Percentiles rank a stretch among this genome's conserved stretches.
phyloP scores from a whole-genome alignment of 2,329 filamentous ascomycete genomes.

The Penicillium palitans region DNA sequence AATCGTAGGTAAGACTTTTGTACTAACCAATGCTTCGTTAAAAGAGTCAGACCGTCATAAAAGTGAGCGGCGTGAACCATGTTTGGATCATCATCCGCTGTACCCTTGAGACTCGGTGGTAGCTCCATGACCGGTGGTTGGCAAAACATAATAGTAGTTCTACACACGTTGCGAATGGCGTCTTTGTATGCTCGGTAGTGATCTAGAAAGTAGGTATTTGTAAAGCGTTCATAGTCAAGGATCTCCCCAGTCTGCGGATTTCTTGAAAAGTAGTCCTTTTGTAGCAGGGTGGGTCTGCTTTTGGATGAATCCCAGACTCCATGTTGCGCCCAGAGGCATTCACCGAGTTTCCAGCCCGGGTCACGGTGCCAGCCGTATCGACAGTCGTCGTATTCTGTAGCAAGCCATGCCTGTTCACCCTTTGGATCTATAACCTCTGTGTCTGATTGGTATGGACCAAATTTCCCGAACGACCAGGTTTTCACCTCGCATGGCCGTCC shows the following conservation, averaged over 20 bases:
- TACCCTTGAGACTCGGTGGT: constrained; percentile 83
- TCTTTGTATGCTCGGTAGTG: constrained; percentile 76
- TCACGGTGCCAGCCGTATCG: constrained; percentile 90
- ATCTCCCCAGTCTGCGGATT: constrained; percentile 71
- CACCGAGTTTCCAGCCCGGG: constrained; percentile 86
- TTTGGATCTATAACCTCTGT: constrained; percentile 80
- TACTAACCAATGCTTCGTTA: constrained; percentile 87
- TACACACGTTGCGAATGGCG: constrained; percentile 74
- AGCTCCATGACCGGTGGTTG: constrained; percentile 91
- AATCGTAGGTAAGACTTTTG: fast-evolving
- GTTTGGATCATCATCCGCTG: constrained; percentile 80
- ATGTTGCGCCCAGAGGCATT: constrained; percentile 96
- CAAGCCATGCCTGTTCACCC: constrained; percentile 83
- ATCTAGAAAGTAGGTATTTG: constrained; percentile 86
- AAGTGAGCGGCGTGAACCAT: constrained; percentile 95
- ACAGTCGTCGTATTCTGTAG: constrained; percentile 75
- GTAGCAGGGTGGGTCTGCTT: constrained; percentile 68
- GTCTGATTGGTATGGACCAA: constrained; percentile 90
- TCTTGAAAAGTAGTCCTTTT: constrained; percentile 84
- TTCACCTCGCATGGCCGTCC: constrained; percentile 86
- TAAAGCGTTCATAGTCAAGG: constrained; percentile 81
- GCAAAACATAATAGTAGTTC: constrained; percentile 81
- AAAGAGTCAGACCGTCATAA: constrained; percentile 92
- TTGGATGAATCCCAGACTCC: constrained; percentile 81
- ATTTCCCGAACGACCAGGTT: constrained; percentile 87